A percentile compares a stretch with the other conserved stretches of the same genome.
These are phyloP conservation scores for Puccinia triticina DNA, from an alignment of 1,284 basidiomycete species.

Conservation along the genomic window DNA sequence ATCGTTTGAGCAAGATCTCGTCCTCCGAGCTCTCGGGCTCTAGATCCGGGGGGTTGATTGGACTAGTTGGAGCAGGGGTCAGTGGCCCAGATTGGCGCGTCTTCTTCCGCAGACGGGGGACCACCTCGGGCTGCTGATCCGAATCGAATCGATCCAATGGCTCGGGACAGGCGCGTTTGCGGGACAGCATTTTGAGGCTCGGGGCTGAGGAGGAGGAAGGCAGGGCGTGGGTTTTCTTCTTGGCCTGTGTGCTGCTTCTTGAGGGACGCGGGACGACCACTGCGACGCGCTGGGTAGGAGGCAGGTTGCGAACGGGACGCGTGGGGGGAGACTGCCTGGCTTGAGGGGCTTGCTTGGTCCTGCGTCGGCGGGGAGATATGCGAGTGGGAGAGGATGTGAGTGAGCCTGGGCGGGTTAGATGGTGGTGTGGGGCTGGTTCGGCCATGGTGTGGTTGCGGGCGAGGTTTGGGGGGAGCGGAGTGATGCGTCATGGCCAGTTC, in stretches of 20 bases:
- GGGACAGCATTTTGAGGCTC: neutral
- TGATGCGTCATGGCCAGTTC: too few relatives aligned
- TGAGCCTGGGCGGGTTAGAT: neutral
- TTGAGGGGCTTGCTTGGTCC: neutral
- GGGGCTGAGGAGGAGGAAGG: neutral
- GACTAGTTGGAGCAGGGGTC: slow-evolving; percentile 14
- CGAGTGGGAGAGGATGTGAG: neutral
- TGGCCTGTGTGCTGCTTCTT: neutral
- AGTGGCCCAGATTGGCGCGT: slow-evolving; percentile 5
- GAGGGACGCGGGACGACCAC: slow-evolving; percentile 5
- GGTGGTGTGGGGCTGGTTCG: neutral
- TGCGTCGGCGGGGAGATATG: neutral
- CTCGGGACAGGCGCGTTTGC: neutral
- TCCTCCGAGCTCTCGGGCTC: neutral
- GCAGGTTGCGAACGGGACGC: neutral
- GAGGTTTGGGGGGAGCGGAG: too few relatives aligned
- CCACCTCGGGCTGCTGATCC: neutral
- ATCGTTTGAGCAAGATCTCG: neutral
- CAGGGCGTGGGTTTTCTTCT: neutral
- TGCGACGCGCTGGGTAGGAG: neutral
- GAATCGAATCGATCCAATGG: neutral
- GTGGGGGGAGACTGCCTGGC: neutral
- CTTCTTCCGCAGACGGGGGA: neutral
- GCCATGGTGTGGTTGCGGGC: neutral
- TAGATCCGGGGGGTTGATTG: neutral